Evolutionary conservation across 176 grass and related monocot species (phyloP), one percentile per base, ranked within the genome.

Genomic region (Rhynchospora breviuscula): DNA sequence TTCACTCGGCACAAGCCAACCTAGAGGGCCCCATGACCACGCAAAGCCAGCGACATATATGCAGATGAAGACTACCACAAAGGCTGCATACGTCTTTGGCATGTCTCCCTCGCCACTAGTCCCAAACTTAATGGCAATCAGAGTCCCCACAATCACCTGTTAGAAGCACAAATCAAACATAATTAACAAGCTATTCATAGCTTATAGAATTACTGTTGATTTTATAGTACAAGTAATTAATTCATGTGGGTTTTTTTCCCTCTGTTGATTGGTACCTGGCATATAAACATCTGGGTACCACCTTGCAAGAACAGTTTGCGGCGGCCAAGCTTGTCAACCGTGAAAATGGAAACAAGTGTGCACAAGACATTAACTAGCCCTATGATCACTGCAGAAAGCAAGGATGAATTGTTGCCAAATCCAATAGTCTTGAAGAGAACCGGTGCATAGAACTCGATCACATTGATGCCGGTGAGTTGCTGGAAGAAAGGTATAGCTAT

Each of bases 391-490:
- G 88, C 84, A 10, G 88, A 89, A 52, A 89, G 75, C 45, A 89
- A 69, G 6, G 88, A 68, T 9, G 84, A 78, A 46, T 86, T 76
- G 51, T 5, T 57, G 6, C 53, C 84, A 51, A 89, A 89, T 3
- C 84, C 84, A 4, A 89, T 78, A 8, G 88, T 84, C 68, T 83
- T 86, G 80, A 89, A 86, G 7, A 89, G 84, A 21, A 86, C 79
- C 0, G 88, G 88, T 17, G 88, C 84, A 59, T 89, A 89, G 51
- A 89, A 89, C 79, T 76, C 85, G 15, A 89, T 89, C 5, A 89
- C 88, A 51, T 89, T 89, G 43, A 89, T 89, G 40, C 88, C 88
- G 17, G 88, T 89, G 70, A 89, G 18, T 66, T 89, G 88, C 79
- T 86, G 88, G 79, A 89, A 89, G 79, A 86, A 79, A 11, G 88